phyloP scores from a whole-genome alignment of 345 rosid genomes.

The Stellera chamaejasme region DNA sequence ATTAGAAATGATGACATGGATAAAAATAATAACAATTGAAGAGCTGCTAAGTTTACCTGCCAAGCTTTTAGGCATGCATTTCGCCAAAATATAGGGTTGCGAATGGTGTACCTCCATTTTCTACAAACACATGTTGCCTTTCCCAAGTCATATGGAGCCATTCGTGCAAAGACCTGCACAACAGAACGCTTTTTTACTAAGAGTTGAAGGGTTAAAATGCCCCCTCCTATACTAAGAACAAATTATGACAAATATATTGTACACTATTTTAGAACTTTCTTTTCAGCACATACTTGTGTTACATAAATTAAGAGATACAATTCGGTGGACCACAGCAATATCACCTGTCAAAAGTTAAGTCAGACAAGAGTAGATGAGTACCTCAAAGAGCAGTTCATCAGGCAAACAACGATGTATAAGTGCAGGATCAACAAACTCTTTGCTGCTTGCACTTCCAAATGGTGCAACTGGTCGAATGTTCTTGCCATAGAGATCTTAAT shows the following conservation, averaged over 20 bases:
- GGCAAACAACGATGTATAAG: slow-evolving; percentile 76
- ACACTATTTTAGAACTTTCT: too few species aligned
- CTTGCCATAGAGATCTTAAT: slow-evolving; percentile 79
- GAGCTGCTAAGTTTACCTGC: slow-evolving; percentile 43
- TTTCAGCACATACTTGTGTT: too few species aligned
- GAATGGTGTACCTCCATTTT: slow-evolving; percentile 89
- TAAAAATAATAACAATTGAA: slow-evolving; percentile 5
- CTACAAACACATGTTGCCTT: slow-evolving; percentile 87
- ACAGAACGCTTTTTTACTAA: not conserved
- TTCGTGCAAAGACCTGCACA: slow-evolving; percentile 71
- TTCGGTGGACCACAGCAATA: not conserved
- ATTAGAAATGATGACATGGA: not conserved
- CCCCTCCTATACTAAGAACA: too few species aligned
- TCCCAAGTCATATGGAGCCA: slow-evolving; percentile 80
- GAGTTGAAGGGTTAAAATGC: too few species aligned
- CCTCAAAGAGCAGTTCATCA: slow-evolving; percentile 93
- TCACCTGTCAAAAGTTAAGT: not conserved
- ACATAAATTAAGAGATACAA: too few species aligned
- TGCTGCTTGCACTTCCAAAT: slow-evolving; percentile 62
- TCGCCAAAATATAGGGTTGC: slow-evolving; percentile 90
- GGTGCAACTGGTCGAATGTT: slow-evolving; percentile 85
- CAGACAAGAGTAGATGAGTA: slow-evolving; percentile 9
- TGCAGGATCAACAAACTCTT: slow-evolving; percentile 55
- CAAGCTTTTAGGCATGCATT: slow-evolving; percentile 87
- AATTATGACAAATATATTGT: too few species aligned